Conservation (phyloP, 2,329 filamentous ascomycete genomes). For the Tolypocladium ophioglossoides region DNA sequence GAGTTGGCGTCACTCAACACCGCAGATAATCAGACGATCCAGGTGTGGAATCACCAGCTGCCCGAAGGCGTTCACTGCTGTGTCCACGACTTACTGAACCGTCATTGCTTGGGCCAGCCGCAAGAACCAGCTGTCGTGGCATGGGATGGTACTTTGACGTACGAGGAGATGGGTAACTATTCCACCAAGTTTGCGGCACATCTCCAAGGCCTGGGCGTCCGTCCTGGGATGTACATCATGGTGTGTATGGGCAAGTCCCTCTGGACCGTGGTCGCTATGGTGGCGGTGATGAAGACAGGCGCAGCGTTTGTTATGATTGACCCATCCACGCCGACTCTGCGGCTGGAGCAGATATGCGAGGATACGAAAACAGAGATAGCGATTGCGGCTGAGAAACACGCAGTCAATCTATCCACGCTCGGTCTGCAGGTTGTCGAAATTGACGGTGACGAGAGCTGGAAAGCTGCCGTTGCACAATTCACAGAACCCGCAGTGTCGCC, state of each 20-base stretch:
- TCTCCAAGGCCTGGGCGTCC: constrained; percentile 1
- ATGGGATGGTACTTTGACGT: constrained; percentile 1
- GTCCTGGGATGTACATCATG: background rate
- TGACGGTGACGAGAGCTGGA: background rate
- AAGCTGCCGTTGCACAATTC: background rate
- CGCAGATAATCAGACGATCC: background rate
- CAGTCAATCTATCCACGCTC: background rate
- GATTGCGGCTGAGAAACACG: background rate
- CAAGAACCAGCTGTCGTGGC: background rate
- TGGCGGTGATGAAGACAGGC: constrained; percentile 15
- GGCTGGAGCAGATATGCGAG: constrained; percentile 3
- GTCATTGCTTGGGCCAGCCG: background rate
- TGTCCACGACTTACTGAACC: constrained; percentile 1
- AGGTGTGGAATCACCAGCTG: background rate
- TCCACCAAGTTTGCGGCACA: constrained; percentile 1
- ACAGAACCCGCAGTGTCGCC: background rate
- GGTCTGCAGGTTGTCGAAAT: background rate
- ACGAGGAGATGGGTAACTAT: constrained; percentile 4
- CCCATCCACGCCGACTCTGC: constrained; percentile 5
- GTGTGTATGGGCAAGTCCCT: background rate
- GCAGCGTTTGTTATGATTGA: constrained; percentile 20
- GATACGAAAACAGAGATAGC: constrained; percentile 1
- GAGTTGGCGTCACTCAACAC: background rate
- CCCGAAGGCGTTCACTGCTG: background rate
- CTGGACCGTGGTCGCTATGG: background rate